Evolutionary conservation across 768 basidiomycete genomes (phyloP), one percentile per base, ranked within the genome.

Genomic region (Mycena epipterygia): DNA sequence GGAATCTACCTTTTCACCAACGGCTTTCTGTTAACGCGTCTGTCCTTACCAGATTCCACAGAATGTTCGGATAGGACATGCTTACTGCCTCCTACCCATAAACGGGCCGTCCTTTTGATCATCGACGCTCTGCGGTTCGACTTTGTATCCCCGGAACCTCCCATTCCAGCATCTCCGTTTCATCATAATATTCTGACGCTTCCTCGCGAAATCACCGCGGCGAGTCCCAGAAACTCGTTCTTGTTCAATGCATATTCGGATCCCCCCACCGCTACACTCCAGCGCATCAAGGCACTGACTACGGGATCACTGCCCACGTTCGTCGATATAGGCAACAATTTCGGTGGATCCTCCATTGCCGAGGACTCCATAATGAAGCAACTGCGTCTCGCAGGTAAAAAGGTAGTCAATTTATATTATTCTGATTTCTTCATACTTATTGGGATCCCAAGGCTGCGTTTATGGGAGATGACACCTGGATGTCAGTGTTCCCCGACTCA

Each of bases 381-480:
- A 78, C 77, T 96, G 44, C 79, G 79, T 8, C 70, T 81, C 16
- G 86, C 87, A 0, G 89, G 88, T 17, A 91, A 88, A 79, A 90
- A 86, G 77, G 94, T 93, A 73, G 76, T 83, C 75, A 13, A 67
- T 69, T 46, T 66, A 25, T 29, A 21, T 16, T 41, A 30, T 23
- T n/a, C 21, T 8, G 29, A n/a, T 60, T 70, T 57, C 71, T 49
- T 8, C 65, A 58, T 33, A 30, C 29, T 51, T 21, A 52, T 42
- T 30, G 32, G 32, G 65, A 81, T 75, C 77, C 77, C 25, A 84
- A 93, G 88, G 81, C 95, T 59, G 95, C 93, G 1, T 93, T 98
- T 78, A 95, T 95, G 91, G 97, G 98, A 0, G 97, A 99, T 76
- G 96, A 99, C 79, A 99, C 98, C 0, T 99, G 98, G 98, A 89